Evolutionary conservation across 2,329 filamentous ascomycete genomes (phyloP).

Genomic region (Cordyceps farinosa): DNA sequence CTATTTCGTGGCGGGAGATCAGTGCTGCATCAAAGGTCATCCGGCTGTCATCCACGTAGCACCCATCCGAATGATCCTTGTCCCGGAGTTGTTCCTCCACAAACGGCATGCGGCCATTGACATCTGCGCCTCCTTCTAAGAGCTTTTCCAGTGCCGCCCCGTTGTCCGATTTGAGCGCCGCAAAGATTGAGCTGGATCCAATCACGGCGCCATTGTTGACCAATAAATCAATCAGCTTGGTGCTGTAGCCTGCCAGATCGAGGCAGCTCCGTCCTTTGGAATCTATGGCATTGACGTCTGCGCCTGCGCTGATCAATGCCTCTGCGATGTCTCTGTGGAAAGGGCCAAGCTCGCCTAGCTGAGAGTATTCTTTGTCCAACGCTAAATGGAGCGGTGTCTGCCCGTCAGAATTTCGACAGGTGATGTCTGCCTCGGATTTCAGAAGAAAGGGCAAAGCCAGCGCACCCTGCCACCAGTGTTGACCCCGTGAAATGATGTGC

Average conservation of each 20-base stretch:
- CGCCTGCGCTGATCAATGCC: conserved; percentile 10
- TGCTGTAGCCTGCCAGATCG: conserved; percentile 4
- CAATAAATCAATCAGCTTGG: conserved; percentile 10
- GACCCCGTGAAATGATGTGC: conserved; percentile 3
- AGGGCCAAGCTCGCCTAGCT: neutral
- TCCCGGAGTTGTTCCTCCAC: neutral
- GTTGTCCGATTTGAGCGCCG: conserved; percentile 14
- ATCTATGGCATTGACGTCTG: conserved; percentile 18
- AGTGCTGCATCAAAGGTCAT: neutral
- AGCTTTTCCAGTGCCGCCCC: neutral
- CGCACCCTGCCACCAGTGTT: conserved; percentile 19
- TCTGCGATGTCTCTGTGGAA: conserved; percentile 14
- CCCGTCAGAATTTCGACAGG: neutral
- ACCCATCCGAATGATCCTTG: neutral
- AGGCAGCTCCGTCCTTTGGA: conserved; percentile 18
- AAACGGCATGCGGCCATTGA: conserved; percentile 1
- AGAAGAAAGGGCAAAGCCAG: conserved; percentile 21
- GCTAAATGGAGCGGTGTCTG: conserved; percentile 19
- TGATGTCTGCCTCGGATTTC: conserved; percentile 5
- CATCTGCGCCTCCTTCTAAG: neutral
- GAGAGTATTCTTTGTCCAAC: neutral
- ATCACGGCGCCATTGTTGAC: conserved; percentile 10
- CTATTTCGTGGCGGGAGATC: neutral
- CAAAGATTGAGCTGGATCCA: conserved; percentile 3
- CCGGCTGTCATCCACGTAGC: neutral